Evolutionary conservation across 2,329 filamentous ascomycete genomes (phyloP), one percentile per base, ranked within the genome.

Genomic region (Acrodontium crateriforme): DNA sequence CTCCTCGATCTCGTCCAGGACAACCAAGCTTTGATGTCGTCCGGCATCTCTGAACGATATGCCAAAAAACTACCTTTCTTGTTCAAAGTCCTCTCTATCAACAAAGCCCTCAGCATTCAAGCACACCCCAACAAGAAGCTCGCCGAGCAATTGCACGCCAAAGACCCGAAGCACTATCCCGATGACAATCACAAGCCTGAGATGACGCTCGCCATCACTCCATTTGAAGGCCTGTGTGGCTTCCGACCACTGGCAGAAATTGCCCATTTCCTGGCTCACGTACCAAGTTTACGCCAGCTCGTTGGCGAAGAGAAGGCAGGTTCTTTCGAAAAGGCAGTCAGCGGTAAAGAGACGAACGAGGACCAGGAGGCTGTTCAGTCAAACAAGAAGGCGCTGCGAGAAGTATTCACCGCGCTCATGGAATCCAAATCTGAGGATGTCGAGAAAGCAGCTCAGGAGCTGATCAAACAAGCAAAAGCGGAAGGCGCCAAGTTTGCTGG

Each of bases 131-230:
- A 56, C 41, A 55, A 55, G 70, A 82, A 80, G 58, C 75, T 91
- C 9, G 89, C 89, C 28, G 87, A 91, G 59, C 63, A 83, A 52
- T 65, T 98, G 16, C 89, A 95, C 54, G 71, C 74, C 20, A 74
- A 69, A 38, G 87, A 98, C 50, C 70, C 84, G 26, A 82, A 82
- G 59, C 91, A 98, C 63, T 98, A 98, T 52, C 89, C 87, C 56
- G 84, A 98, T 64, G 87, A 95, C 63, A 98, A 98, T 62, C 89
- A 98, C 67, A 98, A 98, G 62, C 89, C 89, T 18, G 89, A 98
- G 60, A 98, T 98, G 89, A 85, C 89, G 37, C 93, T 98, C 54
- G 89, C 89, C 37, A 78, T 98, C 46, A 95, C 89, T 1, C 78
- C 83, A 0, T 98, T 98, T 42, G 87, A 95, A 52, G 89, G 89